phyloP scores from a whole-genome alignment of 1,139 yeast genomes.

The Spencermartinsiella ligniputridi region DNA sequence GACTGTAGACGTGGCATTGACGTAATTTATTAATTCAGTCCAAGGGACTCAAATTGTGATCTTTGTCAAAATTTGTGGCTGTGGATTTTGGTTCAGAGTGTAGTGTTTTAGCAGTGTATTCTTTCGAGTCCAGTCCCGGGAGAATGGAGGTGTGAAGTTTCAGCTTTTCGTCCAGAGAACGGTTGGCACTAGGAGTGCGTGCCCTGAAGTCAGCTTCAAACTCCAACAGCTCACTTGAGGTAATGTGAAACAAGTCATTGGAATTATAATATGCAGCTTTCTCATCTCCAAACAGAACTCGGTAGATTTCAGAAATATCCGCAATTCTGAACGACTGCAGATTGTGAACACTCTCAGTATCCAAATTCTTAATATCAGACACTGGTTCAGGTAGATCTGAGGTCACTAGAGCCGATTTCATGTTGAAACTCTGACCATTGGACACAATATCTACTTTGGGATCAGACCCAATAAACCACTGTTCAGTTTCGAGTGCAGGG shows the following conservation, averaged over 20 bases:
- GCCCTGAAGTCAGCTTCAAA: too few species aligned
- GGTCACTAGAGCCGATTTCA: conserved; percentile 18
- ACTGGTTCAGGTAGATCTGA: conserved; percentile 12
- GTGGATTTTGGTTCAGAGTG: too few species aligned
- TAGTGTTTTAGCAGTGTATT: too few species aligned
- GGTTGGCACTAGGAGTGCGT: too few species aligned
- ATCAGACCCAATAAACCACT: conserved; percentile 19
- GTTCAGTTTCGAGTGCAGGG: conserved; percentile 7
- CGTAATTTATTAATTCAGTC: not conserved
- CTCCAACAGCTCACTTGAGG: not conserved
- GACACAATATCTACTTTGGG: conserved; percentile 14
- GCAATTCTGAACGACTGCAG: conserved; percentile 11
- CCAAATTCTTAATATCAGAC: conserved; percentile 16
- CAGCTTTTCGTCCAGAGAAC: too few species aligned
- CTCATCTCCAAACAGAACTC: conserved; percentile 12
- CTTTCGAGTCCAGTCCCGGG: too few species aligned
- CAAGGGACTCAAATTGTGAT: not conserved
- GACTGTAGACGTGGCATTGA: too few species aligned
- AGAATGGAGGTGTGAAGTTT: too few species aligned
- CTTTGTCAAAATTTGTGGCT: not conserved
- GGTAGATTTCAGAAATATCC: conserved; percentile 13
- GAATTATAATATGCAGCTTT: conserved; percentile 9
- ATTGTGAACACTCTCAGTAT: not conserved
- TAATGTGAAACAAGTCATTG: not conserved
- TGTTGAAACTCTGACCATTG: conserved; percentile 6